Evolutionary conservation across 2,329 filamentous ascomycete genomes (phyloP), one percentile per base, ranked within the genome.

Genomic region (Arthrinium puccinioides): DNA sequence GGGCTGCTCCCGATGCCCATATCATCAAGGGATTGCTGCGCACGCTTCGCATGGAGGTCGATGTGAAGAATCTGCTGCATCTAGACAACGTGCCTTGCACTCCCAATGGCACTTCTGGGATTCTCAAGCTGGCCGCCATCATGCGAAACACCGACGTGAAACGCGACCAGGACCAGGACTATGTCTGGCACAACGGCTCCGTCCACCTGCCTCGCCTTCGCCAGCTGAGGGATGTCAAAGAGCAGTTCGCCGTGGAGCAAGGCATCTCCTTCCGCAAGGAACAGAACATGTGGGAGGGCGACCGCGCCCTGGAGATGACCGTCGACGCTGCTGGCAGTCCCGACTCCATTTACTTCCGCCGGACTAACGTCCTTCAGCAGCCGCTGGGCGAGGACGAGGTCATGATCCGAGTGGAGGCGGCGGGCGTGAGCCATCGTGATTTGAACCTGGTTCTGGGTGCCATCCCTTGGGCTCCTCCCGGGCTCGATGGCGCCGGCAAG

Each of bases 351-450:
- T 51, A 50, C 29, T 54, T 46, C 19, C 41, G 44, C 11, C 36
- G 45, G 18, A 47, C 37, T 2, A 32, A 48, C 8, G 25, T 27
- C 6, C 25, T 46, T 3, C 27, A 44, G 9, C 18, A 30, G 7
- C 33, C 29, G 4, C 16, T 63, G 52, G 21, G 51, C 42, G 2
- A 53, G 58, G 39, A 64, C 49, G 51, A 54, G 63, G 47, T 57
- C 9, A 52, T 55, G 37, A 45, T 57, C 25, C 44, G 42, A 14
- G 48, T 56, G 8, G 37, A 43, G 16, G 55, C 52, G 6, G 42
- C 54, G 8, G 50, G 52, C 3, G 48, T 56, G 21, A 57, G 55
- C 25, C 26, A 27, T 19, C 46, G 45, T 2, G 51, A 54, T 30
- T 41, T 54, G 0, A 35, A 38, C 13, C 36, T 48, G 4, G 27